Percentiles rank a stretch among this genome's conserved stretches.
Evolutionary conservation across 371 early-diverging fungal species (phyloP).

Genomic region (Quaeritorhiza haematococci): DNA sequence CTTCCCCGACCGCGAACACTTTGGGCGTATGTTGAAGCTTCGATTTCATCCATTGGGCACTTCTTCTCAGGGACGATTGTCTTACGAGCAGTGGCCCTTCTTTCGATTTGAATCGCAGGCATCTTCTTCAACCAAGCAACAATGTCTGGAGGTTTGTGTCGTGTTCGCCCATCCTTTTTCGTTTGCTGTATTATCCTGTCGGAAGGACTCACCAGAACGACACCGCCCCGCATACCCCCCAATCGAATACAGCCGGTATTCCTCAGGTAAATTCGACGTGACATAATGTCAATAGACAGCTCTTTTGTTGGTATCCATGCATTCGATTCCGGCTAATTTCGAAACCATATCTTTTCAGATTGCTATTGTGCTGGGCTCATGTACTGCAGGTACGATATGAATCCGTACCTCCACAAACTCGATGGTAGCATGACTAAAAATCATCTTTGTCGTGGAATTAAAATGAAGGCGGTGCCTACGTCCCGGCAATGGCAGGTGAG

Average conservation of each 20-base stretch:
- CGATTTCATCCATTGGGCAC: too few relatives aligned
- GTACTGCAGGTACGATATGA: constrained; percentile 95
- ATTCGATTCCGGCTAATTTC: too few relatives aligned
- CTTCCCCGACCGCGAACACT: constrained; percentile 96
- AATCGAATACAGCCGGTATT: constrained; percentile 16
- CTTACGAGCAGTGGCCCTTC: constrained; percentile 6
- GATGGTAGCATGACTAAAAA: constrained; percentile 57
- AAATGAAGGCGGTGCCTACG: constrained; percentile 90
- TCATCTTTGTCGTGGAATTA: neutral
- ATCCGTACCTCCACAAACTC: too few relatives aligned
- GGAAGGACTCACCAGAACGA: too few relatives aligned
- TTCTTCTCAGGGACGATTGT: neutral
- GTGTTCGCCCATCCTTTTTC: too few relatives aligned
- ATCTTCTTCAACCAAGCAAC: constrained; percentile 93
- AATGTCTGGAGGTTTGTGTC: constrained; percentile 70
- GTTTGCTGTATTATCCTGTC: too few relatives aligned
- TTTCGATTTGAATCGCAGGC: constrained; percentile 4
- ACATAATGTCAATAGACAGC: neutral
- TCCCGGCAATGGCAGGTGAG: constrained; percentile 89
- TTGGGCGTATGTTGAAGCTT: constrained; percentile 68
- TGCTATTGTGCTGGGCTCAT: constrained; percentile 95
- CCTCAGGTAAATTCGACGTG: too few relatives aligned
- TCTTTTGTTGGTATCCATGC: neutral
- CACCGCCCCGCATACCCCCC: too few relatives aligned
- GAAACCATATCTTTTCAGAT: constrained; percentile 95